Evolutionary conservation across 2,329 filamentous ascomycete species (phyloP).

Genomic region (Colletotrichum sp.): DNA sequence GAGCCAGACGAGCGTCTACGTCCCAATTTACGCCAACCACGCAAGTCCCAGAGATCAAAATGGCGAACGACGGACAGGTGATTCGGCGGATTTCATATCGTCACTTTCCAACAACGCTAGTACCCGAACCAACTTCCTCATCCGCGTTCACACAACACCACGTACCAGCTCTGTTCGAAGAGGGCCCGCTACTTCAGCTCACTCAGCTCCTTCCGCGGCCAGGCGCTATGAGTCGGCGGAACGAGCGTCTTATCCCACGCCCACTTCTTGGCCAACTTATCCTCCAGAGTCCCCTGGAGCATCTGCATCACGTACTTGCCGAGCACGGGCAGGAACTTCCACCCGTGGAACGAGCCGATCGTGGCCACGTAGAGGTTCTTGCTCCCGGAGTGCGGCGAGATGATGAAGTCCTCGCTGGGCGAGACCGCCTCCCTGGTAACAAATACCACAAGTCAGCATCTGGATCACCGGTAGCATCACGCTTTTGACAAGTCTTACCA

Average conservation of each 20-base stretch:
- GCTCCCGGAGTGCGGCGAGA: neutral
- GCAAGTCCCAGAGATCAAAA: too few relatives aligned
- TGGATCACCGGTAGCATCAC: accelerated
- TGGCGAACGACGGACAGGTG: too few relatives aligned
- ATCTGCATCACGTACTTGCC: neutral
- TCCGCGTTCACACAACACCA: too few relatives aligned
- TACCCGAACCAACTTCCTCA: too few relatives aligned
- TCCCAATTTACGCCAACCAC: too few relatives aligned
- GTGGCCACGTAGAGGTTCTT: neutral
- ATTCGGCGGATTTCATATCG: too few relatives aligned
- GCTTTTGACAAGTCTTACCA: constrained; percentile 40
- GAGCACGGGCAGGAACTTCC: neutral
- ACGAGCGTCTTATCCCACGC: neutral
- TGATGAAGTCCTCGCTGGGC: constrained; percentile 5
- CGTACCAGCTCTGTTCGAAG: too few relatives aligned
- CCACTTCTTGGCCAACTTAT: neutral
- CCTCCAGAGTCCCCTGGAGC: neutral
- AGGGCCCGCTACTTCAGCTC: neutral
- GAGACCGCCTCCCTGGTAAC: constrained; percentile 18
- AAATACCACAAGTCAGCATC: neutral
- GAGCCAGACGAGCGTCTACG: too few relatives aligned
- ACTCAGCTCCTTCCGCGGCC: neutral
- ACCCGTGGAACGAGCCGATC: neutral
- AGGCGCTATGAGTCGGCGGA: neutral
- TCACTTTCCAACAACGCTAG: too few relatives aligned